These are phyloP conservation scores for Mycosarcoma mackinlayi DNA, from an alignment of 1,284 basidiomycete species.

Conservation along the genomic window DNA sequence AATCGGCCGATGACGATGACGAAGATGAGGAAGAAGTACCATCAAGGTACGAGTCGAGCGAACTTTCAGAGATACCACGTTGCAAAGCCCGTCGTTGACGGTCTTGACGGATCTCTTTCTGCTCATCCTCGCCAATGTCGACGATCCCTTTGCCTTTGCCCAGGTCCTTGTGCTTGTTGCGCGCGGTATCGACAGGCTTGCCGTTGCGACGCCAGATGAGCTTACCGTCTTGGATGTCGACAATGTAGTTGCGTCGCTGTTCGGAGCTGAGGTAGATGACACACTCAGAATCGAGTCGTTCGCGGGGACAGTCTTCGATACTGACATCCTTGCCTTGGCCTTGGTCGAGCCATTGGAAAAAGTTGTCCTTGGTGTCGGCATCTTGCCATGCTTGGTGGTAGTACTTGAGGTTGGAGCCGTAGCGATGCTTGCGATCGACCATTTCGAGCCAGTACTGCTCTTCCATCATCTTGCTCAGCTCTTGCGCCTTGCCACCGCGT, in stretches of 20 bases:
- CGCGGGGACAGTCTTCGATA: slow-evolving; percentile 76
- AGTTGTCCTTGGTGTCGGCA: slow-evolving; percentile 55
- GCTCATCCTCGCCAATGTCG: slow-evolving; percentile 55
- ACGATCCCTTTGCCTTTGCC: slow-evolving; percentile 66
- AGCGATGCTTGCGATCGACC: slow-evolving; percentile 59
- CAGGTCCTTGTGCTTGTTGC: slow-evolving; percentile 59
- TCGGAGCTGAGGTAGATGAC: slow-evolving; percentile 70
- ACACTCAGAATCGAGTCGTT: slow-evolving; percentile 76
- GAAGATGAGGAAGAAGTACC: slow-evolving; percentile 34
- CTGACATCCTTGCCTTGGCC: slow-evolving; percentile 77
- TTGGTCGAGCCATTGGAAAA: slow-evolving; percentile 75
- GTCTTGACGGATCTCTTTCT: slow-evolving; percentile 37
- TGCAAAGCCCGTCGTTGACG: slow-evolving; percentile 26
- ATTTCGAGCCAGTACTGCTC: slow-evolving; percentile 61
- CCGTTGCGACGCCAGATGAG: slow-evolving; percentile 79
- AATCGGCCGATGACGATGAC: slow-evolving; percentile 20
- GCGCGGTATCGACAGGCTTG: slow-evolving; percentile 71
- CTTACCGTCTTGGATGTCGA: slow-evolving; percentile 75
- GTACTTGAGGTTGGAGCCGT: slow-evolving; percentile 62
- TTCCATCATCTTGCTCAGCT: slow-evolving; percentile 61
- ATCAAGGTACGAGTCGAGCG: slow-evolving; percentile 34
- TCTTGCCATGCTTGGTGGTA: slow-evolving; percentile 57
- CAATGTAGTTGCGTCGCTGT: slow-evolving; percentile 79
- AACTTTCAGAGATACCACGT: slow-evolving; percentile 43
- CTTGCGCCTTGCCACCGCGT: slow-evolving; percentile 53